phyloP scores from a whole-genome alignment of 2,329 filamentous ascomycete species.

The Falciphora oryzae region DNA sequence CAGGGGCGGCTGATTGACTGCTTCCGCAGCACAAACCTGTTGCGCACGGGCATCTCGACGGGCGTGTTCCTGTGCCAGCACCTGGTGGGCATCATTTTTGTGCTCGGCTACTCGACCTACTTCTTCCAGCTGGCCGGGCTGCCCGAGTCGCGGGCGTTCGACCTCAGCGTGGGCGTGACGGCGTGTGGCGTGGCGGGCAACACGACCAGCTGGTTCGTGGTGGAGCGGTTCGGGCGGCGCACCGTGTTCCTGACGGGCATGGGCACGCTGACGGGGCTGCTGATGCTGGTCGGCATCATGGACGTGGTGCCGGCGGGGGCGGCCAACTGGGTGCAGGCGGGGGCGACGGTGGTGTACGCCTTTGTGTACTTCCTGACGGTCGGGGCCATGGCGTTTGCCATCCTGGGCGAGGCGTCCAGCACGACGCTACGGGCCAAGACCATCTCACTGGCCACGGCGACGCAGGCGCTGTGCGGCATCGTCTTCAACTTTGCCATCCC shows the following conservation, averaged over 20 bases:
- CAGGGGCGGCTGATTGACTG: constrained; percentile 38
- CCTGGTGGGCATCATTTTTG: constrained; percentile 52
- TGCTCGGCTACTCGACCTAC: constrained; percentile 60
- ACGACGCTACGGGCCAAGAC: constrained; percentile 31
- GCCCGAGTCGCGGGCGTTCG: constrained; percentile 40
- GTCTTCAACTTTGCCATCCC: constrained; percentile 33
- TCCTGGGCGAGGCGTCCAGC: constrained; percentile 33
- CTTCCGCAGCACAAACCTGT: constrained; percentile 41
- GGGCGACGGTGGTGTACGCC: constrained; percentile 30
- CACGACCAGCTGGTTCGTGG: constrained; percentile 46
- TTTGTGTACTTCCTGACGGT: constrained; percentile 34
- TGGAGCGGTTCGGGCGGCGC: constrained; percentile 35
- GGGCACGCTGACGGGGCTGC: constrained; percentile 22
- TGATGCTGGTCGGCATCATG: constrained; percentile 33
- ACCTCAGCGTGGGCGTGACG: constrained; percentile 47
- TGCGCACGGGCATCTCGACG: constrained; percentile 49
- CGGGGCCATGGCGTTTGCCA: constrained; percentile 33
- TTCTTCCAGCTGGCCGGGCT: constrained; percentile 54
- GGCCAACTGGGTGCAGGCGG: constrained; percentile 29
- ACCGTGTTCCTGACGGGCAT: constrained; percentile 27
- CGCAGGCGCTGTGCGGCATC: constrained; percentile 32
- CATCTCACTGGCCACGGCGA: constrained; percentile 31
- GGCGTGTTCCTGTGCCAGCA: constrained; percentile 63
- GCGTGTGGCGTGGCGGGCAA: constrained; percentile 48
- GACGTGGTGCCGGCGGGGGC: constrained; percentile 26